Evolutionary conservation across 805 yeast genomes (phyloP), one percentile per base, ranked within the genome.

Genomic region (Kregervanrija fluxuum): DNA sequence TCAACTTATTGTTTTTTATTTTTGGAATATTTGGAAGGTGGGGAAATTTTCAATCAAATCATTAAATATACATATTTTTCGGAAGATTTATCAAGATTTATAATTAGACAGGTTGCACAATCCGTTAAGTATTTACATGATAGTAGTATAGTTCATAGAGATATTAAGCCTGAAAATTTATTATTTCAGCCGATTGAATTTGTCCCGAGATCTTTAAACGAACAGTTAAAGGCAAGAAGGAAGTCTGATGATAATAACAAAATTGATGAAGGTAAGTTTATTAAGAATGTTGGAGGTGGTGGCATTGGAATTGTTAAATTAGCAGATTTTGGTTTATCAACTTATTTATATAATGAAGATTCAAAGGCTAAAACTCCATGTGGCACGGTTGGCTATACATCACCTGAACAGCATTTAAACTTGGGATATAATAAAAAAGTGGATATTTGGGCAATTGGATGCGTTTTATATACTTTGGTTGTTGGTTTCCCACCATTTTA

Each of bases 41-140:
- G 95, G 5, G 95, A 85, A 63, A 75, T 85, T 28, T 85, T 85
- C 67, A 85, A 82, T 51, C 87, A 84, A 57, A 85, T 85, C 52
- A 85, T 85, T 41, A 80, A 83, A 45, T 77, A 79, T 52, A 85
- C 95, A 1, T 85, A 85, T 59, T 82, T 85, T 60, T 70, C 80
- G 40, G 95, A 85, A 58, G 79, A 80, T 44, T 67, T 85, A 49
- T 69, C 88, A 12, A 70, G 88, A 28, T 91, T 84, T 62, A 77
- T 85, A 8, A 81, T 85, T 48, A 56, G 74, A 34, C 95, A 85
- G 59, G 80, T 85, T 16, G 83, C 85, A 2, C 65, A 72, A 36
- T 82, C 91, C 1, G 74, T 85, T 16, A 74, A 82, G 38, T 80
- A 83, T 59, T 65, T 85, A 40, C 95, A 85, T 57, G 81, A 81